Evolutionary conservation across 1,139 yeast genomes (phyloP).

Genomic region (Saccharomyces pastorianus): DNA sequence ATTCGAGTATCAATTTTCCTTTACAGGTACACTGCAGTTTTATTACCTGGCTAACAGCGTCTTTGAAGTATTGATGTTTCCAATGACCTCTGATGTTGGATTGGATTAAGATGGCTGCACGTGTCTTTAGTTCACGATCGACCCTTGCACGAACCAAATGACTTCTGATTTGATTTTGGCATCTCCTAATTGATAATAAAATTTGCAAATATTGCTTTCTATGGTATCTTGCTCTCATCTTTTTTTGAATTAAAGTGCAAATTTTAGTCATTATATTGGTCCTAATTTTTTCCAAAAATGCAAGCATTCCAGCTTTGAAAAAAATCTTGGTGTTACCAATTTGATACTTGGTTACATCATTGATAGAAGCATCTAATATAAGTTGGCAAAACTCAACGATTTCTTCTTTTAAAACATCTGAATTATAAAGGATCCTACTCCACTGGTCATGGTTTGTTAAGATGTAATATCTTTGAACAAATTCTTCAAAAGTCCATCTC

Average conservation of each 20-base stretch:
- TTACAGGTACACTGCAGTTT: conserved; percentile 62
- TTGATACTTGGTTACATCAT: conserved; percentile 64
- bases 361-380: conserved; percentile 56
- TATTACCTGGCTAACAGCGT: conserved; percentile 44
- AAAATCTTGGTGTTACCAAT: conserved; percentile 85
- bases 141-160: conserved; percentile 49
- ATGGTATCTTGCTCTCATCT: conserved; percentile 58
- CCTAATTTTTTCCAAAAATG: conserved; percentile 80
- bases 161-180: conserved; percentile 65
- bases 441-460: conserved; percentile 66
- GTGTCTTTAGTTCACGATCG: conserved; percentile 48
- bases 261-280: conserved; percentile 67
- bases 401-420: conserved; percentile 44
- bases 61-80: conserved; percentile 37
- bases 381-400: conserved; percentile 58
- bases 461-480: conserved; percentile 43
- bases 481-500: too few relatives aligned
- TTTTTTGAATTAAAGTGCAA: conserved; percentile 82
- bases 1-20: conserved; percentile 52
- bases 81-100: conserved; percentile 48
- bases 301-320: conserved; percentile 94
- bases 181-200: conserved; percentile 44
- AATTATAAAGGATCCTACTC: conserved; percentile 50
- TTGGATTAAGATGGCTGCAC: conserved; percentile 69
- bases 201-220: conserved; percentile 54